These are phyloP conservation scores for Chlorella sp. DNA, from an alignment of 139 green algal species.

Conservation along the genomic window DNA sequence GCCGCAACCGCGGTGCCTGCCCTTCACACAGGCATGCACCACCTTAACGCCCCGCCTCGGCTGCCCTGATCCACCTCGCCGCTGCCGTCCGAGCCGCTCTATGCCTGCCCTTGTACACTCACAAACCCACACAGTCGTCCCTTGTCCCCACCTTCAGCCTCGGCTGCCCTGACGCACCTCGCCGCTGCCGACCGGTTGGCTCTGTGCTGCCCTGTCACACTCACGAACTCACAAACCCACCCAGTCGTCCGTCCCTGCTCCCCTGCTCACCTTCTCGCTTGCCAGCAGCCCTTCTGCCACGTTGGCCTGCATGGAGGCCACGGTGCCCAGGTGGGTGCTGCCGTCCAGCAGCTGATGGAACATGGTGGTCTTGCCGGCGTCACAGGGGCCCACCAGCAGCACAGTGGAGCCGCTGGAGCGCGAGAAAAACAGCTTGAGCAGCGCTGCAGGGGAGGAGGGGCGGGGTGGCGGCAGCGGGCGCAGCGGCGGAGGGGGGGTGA, in stretches of 20 bases:
- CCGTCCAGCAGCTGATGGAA: slow-evolving; percentile 78
- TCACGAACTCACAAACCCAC: too few relatives aligned
- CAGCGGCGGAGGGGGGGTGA: not conserved
- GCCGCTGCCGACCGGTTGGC: too few relatives aligned
- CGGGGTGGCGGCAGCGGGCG: not conserved
- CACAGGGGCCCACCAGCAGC: slow-evolving; percentile 73
- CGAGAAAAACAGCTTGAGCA: slow-evolving; percentile 13
- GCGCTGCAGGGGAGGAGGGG: slow-evolving; percentile 21
- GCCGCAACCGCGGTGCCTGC: too few relatives aligned
- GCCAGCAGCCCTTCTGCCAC: slow-evolving; percentile 31
- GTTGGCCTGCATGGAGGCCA: slow-evolving; percentile 80
- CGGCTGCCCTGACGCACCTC: too few relatives aligned
- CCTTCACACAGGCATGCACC: too few relatives aligned
- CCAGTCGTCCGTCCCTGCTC: too few relatives aligned
- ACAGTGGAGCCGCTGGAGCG: slow-evolving; percentile 45
- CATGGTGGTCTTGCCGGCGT: slow-evolving; percentile 82
- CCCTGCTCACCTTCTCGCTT: slow-evolving; percentile 36
- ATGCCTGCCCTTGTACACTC: too few relatives aligned
- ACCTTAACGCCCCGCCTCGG: too few relatives aligned
- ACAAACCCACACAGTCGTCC: too few relatives aligned
- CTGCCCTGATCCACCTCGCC: too few relatives aligned
- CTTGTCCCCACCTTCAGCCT: too few relatives aligned
- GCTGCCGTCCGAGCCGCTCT: too few relatives aligned
- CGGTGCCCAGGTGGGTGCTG: slow-evolving; percentile 63
- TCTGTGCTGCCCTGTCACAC: not conserved